Base-by-base conservation (phyloP, 371 early-diverging fungal species). In the Apophysomyces elegans region DNA sequence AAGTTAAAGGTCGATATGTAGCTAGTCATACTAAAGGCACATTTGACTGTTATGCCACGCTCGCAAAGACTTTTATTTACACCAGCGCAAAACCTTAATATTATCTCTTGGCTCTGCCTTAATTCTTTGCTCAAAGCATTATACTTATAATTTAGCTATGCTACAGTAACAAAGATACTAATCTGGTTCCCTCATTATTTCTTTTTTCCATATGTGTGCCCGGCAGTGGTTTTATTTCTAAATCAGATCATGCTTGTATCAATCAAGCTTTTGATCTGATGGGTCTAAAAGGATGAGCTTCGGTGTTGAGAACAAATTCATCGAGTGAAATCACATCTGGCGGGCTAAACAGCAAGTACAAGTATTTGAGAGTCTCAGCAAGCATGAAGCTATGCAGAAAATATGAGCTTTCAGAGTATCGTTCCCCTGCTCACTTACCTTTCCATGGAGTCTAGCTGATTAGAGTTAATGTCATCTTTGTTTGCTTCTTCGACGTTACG, bases 301-400 rank as follows among this genome's bases (percentile, higher is more conserved):
- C 91, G 7, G 91, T 91, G 43, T 91, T 90, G 72, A 90, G 81
- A 8, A 91, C 86, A 66, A 83, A 93, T 66, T 91, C 72, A 70
- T 91, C 90, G 58, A 93, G 82, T 54, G 91, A 86, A 46, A 90
- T 75, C 58, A 79, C 80, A 62, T 85, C 76, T 45, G 82, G 85
- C 0, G 85, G 80, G 38, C 83, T 74, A 70, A 93, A 94, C 35
- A 93, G 78, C 64, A 93, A 70, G 72, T 92, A 95, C 16, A 95
- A 76, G 73, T 95, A 95, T 78, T 95, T 95, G 76, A 95, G 78
- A 16, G 95, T 94, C 73, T 95, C 95, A 1, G 91, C 93, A 65
- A 94, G 67, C 69, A 96, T 90, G 74, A 95, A 94, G 43, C 90
- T 90, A 26, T 58, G 9, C 41, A 11, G 21, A 59, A 47, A 11